Conservation (phyloP, 1,139 yeast genomes). For the Taphrina deformans region DNA sequence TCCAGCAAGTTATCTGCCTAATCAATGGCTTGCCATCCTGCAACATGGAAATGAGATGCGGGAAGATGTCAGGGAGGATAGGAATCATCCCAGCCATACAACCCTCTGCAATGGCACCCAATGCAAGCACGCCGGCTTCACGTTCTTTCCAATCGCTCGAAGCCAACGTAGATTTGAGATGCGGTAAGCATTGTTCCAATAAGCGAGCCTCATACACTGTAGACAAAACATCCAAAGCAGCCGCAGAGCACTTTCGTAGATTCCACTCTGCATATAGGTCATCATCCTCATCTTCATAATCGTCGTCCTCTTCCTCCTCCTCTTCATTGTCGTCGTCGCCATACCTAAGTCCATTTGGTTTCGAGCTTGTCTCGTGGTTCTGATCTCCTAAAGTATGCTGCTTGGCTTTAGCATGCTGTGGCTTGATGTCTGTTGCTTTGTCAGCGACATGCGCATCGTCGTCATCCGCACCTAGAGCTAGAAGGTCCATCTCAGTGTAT, state of each 20-base stretch:
- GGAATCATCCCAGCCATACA: constrained; percentile 67
- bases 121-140: constrained; percentile 89
- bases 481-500: constrained; percentile 77
- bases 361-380: constrained; percentile 38
- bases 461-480: constrained; percentile 60
- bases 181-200: constrained; percentile 67
- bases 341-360: constrained; percentile 34
- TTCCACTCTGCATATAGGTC: constrained; percentile 77
- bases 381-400: constrained; percentile 50
- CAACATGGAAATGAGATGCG: constrained; percentile 77
- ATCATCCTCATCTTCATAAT: constrained; percentile 66
- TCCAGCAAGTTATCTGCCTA: constrained; percentile 94
- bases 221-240: constrained; percentile 81
- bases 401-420: constrained; percentile 68
- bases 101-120: constrained; percentile 93
- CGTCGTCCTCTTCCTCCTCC: constrained; percentile 55
- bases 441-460: constrained; percentile 81
- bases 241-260: constrained; percentile 89
- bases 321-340: constrained; percentile 45
- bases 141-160: constrained; percentile 80
- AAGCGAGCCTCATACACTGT: constrained; percentile 67
- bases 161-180: constrained; percentile 67
- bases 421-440: constrained; percentile 82
- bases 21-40: constrained; percentile 78
- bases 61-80: constrained; percentile 76